A percentile compares a stretch with the other conserved stretches of the same genome.
Evolutionary conservation across 345 rosid species (phyloP).

Genomic region (Abelmoschus esculentus): DNA sequence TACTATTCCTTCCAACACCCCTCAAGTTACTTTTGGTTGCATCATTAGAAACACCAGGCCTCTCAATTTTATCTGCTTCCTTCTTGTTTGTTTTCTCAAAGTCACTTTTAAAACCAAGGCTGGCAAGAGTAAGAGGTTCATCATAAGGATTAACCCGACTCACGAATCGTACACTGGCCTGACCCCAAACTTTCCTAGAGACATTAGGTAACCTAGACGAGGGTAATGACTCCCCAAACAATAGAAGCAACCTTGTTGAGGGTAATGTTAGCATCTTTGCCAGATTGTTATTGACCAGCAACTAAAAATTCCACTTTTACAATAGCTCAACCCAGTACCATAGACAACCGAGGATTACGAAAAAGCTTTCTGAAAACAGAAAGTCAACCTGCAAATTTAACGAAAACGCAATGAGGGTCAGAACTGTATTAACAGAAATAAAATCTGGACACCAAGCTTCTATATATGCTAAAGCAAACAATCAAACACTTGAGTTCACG

Average conservation of each 20-base stretch:
- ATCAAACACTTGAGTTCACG: not conserved
- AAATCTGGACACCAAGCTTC: not conserved
- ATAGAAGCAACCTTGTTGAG: conserved; percentile 59
- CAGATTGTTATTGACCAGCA: not conserved
- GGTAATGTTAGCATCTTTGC: conserved; percentile 41
- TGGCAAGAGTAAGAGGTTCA: conserved; percentile 60
- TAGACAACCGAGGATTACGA: conserved; percentile 11
- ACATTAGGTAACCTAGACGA: conserved; percentile 34
- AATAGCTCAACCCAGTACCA: conserved; percentile 3
- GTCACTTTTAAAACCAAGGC: conserved; percentile 42
- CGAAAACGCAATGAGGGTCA: not conserved
- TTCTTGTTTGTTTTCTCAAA: conserved; percentile 19
- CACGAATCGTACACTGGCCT: conserved; percentile 26
- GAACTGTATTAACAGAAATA: not conserved
- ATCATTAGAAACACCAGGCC: conserved; percentile 20
- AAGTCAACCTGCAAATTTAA: conserved; percentile 6
- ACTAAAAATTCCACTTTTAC: not conserved
- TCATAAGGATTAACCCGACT: conserved; percentile 29
- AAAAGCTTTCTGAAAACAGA: conserved; percentile 17
- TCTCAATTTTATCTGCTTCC: conserved; percentile 24
- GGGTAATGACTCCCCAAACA: conserved; percentile 44
- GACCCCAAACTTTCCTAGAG: conserved; percentile 35
- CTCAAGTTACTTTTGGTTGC: conserved; percentile 33
- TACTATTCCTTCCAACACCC: conserved; percentile 22
- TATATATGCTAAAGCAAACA: conserved; percentile 4